Conservation (phyloP, 2,329 filamentous ascomycete genomes). For the Didymella exigua region DNA sequence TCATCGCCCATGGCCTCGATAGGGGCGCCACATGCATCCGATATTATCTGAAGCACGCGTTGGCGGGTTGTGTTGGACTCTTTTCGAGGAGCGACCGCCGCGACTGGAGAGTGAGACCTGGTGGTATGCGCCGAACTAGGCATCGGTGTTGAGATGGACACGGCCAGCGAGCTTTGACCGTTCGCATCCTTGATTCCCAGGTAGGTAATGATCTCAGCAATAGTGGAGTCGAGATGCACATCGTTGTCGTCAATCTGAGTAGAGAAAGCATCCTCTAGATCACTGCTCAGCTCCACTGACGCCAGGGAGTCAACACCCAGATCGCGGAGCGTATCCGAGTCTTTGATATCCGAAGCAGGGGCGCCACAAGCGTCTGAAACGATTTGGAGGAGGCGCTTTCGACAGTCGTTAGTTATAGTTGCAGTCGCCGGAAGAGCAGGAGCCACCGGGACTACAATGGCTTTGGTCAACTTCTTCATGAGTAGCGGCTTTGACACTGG, state of each 20-base stretch:
- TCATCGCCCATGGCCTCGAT: background rate
- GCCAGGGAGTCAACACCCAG: slow-evolving; percentile 27
- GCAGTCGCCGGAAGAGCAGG: background rate
- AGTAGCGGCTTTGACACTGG: background rate
- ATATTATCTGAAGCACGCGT: background rate
- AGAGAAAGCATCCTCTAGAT: background rate
- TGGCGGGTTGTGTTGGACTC: background rate
- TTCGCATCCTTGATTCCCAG: background rate
- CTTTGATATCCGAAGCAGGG: background rate
- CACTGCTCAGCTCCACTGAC: slow-evolving; percentile 15
- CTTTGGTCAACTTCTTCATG: no score
- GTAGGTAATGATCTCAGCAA: background rate
- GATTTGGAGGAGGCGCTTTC: background rate
- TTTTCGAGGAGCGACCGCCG: background rate
- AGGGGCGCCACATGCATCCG: background rate
- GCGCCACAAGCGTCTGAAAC: background rate
- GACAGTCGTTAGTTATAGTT: background rate
- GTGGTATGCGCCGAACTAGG: background rate
- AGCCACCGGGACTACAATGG: no score
- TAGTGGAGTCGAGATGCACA: slow-evolving; percentile 1
- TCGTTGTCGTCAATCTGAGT: slow-evolving; percentile 10
- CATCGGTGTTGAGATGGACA: background rate
- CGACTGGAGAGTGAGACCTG: background rate
- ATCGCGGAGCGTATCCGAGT: slow-evolving; percentile 2
- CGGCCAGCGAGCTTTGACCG: no score